A percentile compares a stretch with the other conserved stretches of the same genome.
phyloP scores from a whole-genome alignment of 768 basidiomycete genomes.

The Gymnopilus junonius region DNA sequence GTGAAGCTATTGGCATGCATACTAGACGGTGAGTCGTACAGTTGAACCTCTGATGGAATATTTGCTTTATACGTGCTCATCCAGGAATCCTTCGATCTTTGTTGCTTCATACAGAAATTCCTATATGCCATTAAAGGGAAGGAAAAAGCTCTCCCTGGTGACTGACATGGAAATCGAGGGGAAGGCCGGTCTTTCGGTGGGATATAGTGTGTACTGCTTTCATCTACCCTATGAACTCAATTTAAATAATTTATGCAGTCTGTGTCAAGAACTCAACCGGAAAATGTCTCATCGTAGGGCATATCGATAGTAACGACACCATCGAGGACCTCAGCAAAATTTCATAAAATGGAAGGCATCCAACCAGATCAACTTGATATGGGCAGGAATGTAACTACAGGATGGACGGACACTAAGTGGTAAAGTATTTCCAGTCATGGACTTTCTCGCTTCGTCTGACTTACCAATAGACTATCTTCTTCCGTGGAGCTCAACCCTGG shows the following conservation, averaged over 20 bases:
- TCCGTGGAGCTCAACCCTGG: not conserved
- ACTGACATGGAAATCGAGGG: not conserved
- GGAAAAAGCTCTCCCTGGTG: not conserved
- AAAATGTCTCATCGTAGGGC: not conserved
- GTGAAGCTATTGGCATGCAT: not conserved
- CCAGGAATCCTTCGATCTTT: not conserved
- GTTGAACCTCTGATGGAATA: not conserved
- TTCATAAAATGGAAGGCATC: not conserved
- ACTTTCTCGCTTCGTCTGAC: too few species aligned
- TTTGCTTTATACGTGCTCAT: not conserved
- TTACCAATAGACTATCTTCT: too few species aligned
- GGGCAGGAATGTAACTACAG: too few species aligned
- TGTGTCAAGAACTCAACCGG: not conserved
- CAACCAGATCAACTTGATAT: not conserved
- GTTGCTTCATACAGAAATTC: not conserved
- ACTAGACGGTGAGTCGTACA: not conserved
- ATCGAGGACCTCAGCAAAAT: not conserved
- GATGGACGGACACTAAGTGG: too few species aligned
- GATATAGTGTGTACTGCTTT: too few species aligned
- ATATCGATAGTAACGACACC: not conserved
- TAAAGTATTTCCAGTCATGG: too few species aligned
- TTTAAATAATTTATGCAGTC: not conserved
- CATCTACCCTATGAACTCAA: not conserved
- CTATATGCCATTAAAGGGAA: not conserved
- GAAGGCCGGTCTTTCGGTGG: not conserved